Evolutionary conservation across 2,329 filamentous ascomycete genomes (phyloP), one percentile per base, ranked within the genome.

Genomic region (Colletotrichum shisoi): DNA sequence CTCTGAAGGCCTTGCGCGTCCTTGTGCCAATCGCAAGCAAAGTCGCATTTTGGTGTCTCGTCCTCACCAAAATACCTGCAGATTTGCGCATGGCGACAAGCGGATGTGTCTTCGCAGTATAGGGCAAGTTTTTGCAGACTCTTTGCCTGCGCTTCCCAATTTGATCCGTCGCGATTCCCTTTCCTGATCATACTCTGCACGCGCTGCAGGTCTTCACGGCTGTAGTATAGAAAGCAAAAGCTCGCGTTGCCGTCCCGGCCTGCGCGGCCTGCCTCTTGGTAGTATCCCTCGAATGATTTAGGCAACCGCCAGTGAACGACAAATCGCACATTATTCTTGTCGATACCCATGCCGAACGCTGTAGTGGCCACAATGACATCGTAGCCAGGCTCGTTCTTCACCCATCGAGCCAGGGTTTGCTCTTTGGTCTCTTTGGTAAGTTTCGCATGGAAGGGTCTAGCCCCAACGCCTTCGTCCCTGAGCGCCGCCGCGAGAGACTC

Each of bases 321-420:
- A 73, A 97, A 97, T 3, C 94, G 91, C 12, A 98, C 94, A 72
- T 96, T 91, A 59, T 95, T 89, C 77, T 97, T 97, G 78, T 98
- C 94, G 70, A 98, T 97, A 31, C 94, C 94, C 94, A 98, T 98
- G 2, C 94, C 94, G 73, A 98, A 98, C 0, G 94, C 94, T 1
- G 93, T 98, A 0, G 94, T 98, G 1, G 94, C 94, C 34, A 97
- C 93, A 68, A 98, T 94, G 56, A 98, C 88, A 76, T 95, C 93
- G 79, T 95, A 97, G 1, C 91, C 91, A 31, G 85, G 83, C 61
- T 87, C 85, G 75, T 92, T 91, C 62, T 84, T 83, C 52, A 93
- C 88, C 91, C 91, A 94, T 19, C 85, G 85, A 17, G 84, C 78
- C 4, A 94, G 82, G 1, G 90, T 90, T 66, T 91, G 86, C 71